These are phyloP conservation scores for Trichoderma endophyticum DNA, from an alignment of 2,329 filamentous ascomycete genomes.

Conservation along the genomic window DNA sequence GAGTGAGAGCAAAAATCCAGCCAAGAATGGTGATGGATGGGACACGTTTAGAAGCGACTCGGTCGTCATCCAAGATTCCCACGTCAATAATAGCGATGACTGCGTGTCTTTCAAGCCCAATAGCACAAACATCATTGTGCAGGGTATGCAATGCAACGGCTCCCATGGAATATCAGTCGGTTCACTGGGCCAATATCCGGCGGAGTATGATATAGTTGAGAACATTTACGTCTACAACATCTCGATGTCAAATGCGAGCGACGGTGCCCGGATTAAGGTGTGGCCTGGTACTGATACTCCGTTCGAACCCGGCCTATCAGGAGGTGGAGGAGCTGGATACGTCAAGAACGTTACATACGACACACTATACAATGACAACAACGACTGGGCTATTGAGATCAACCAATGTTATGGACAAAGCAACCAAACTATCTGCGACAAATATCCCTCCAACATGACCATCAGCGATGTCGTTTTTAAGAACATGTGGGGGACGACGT, in stretches of 20 bases:
- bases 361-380: neutral
- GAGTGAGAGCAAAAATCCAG: neutral
- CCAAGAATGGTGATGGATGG: constrained; percentile 6
- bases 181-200: neutral
- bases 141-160: neutral
- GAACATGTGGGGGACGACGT: constrained; percentile 2
- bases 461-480: constrained; percentile 4
- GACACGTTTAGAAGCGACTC: neutral
- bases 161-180: constrained; percentile 3
- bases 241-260: neutral
- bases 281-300: constrained; percentile 6
- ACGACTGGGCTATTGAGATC: constrained; percentile 9
- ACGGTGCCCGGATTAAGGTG: neutral
- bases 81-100: constrained; percentile 1
- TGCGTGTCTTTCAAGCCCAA: constrained; percentile 8
- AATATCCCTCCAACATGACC: neutral
- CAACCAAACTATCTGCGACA: constrained; percentile 1
- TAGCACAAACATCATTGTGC: constrained; percentile 5
- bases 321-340: neutral
- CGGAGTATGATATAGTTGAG: neutral
- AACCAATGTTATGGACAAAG: constrained; percentile 11
- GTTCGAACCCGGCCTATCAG: neutral
- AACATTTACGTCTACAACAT: constrained; percentile 1
- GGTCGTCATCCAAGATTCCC: neutral
- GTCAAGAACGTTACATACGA: constrained; percentile 6